These are phyloP conservation scores for Ambrosiella beaveri DNA, from an alignment of 2,329 filamentous ascomycete species.

Conservation along the genomic window DNA sequence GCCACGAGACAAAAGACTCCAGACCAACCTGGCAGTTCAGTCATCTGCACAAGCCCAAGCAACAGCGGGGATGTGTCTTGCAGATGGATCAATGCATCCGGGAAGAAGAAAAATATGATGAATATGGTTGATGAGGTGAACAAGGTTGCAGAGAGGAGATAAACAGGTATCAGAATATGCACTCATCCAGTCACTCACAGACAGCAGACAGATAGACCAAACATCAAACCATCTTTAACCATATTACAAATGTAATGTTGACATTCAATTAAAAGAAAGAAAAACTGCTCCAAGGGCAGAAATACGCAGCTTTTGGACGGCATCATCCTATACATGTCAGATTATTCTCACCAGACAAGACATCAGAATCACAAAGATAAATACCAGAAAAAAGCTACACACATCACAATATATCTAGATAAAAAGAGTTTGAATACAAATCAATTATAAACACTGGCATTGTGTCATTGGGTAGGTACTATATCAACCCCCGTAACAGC, in stretches of 20 bases:
- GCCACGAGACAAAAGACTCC: not conserved
- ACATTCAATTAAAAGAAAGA: not conserved
- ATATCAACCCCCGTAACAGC: not conserved
- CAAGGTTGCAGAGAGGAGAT: too few species aligned
- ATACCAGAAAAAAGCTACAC: not conserved
- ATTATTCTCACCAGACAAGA: slow-evolving; percentile 8
- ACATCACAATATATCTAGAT: not conserved
- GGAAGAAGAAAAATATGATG: too few species aligned
- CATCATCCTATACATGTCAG: not conserved
- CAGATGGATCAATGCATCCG: too few species aligned
- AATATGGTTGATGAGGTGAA: too few species aligned
- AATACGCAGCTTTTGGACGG: slow-evolving; percentile 14
- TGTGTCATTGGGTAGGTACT: not conserved
- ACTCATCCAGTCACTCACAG: not conserved
- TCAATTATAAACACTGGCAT: slow-evolving; percentile 1
- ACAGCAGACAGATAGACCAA: not conserved
- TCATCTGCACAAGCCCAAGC: not conserved
- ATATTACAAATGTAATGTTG: not conserved
- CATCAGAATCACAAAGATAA: slow-evolving; percentile 7
- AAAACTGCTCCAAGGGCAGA: slow-evolving; percentile 13
- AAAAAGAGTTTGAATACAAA: not conserved
- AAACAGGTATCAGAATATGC: too few species aligned
- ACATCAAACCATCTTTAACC: not conserved
- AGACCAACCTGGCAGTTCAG: not conserved
- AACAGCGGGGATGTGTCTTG: not conserved